A percentile compares a stretch with the other conserved stretches of the same genome.
Conservation (phyloP, 768 basidiomycete genomes). For the Lactifluus volemus region DNA sequence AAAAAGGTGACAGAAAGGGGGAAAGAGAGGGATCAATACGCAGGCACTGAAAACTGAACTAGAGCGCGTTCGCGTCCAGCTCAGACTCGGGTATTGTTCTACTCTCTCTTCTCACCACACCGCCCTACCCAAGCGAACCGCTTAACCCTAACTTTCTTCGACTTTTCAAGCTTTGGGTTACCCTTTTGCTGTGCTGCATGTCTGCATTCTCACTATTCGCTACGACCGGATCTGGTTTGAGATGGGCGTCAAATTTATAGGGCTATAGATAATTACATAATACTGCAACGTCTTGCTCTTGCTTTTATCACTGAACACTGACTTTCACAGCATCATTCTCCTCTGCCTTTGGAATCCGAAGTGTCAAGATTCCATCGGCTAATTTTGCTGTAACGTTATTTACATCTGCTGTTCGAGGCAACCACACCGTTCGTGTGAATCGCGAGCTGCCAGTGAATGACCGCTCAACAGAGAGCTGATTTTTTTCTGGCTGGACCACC, state of each 20-base stretch:
- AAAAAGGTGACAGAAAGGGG: slow-evolving; percentile 5
- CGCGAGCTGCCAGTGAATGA: slow-evolving; percentile 43
- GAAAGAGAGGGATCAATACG: background rate
- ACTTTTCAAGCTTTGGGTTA: background rate
- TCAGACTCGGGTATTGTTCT: background rate
- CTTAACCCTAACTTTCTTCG: background rate
- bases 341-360: slow-evolving; percentile 51
- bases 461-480: slow-evolving; percentile 50
- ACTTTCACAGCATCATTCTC: slow-evolving; percentile 49
- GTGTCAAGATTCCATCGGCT: slow-evolving; percentile 57
- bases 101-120: background rate
- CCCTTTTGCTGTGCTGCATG: background rate
- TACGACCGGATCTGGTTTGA: background rate
- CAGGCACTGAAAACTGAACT: background rate
- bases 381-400: slow-evolving; percentile 54
- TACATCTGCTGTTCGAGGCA: slow-evolving; percentile 54
- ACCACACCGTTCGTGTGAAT: slow-evolving; percentile 65
- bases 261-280: background rate
- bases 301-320: slow-evolving; percentile 26
- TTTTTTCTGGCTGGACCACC: slow-evolving; percentile 16
- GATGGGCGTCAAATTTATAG: slow-evolving; percentile 11
- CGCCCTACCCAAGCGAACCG: background rate
- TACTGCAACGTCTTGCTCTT: background rate
- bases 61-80: background rate
- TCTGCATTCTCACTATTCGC: background rate